These are phyloP conservation scores for Trichosporon sp. DNA, from an alignment of 1,284 basidiomycete species.

Conservation along the genomic window DNA sequence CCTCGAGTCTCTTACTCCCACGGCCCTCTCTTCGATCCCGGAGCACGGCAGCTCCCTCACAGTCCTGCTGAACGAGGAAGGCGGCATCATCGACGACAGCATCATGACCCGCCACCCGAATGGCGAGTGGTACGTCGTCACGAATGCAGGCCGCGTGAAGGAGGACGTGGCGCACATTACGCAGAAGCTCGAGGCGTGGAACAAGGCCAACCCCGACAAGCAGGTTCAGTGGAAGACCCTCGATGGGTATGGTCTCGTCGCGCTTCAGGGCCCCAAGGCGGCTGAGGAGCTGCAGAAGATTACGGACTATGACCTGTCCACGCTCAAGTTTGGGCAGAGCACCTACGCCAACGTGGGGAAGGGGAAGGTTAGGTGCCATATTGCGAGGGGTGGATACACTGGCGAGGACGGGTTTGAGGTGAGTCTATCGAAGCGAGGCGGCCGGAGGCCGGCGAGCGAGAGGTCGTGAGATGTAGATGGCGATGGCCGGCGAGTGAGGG, in stretches of 20 bases:
- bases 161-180: conserved; percentile 76
- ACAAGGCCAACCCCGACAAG: conserved; percentile 55
- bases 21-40: conserved; percentile 62
- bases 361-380: conserved; percentile 67
- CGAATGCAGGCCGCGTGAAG: conserved; percentile 82
- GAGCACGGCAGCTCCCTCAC: conserved; percentile 74
- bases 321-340: conserved; percentile 72
- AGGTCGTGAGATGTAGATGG: too few relatives aligned
- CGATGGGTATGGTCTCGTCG: conserved; percentile 80
- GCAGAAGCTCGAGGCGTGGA: conserved; percentile 68
- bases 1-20: conserved; percentile 77
- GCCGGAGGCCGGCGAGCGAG: neutral
- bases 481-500: too few relatives aligned
- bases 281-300: conserved; percentile 69
- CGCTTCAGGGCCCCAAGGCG: conserved; percentile 84
- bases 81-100: conserved; percentile 93
- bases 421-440: conserved; percentile 19
- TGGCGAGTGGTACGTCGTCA: conserved; percentile 86
- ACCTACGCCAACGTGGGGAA: conserved; percentile 64
- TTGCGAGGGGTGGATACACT: conserved; percentile 95
- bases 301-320: conserved; percentile 62
- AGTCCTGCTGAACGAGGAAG: conserved; percentile 77
- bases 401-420: conserved; percentile 98
- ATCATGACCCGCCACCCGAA: conserved; percentile 73
- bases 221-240: conserved; percentile 74